phyloP scores from a whole-genome alignment of 2,329 filamentous ascomycete genomes.

The Aspergillus quadricinctus region DNA sequence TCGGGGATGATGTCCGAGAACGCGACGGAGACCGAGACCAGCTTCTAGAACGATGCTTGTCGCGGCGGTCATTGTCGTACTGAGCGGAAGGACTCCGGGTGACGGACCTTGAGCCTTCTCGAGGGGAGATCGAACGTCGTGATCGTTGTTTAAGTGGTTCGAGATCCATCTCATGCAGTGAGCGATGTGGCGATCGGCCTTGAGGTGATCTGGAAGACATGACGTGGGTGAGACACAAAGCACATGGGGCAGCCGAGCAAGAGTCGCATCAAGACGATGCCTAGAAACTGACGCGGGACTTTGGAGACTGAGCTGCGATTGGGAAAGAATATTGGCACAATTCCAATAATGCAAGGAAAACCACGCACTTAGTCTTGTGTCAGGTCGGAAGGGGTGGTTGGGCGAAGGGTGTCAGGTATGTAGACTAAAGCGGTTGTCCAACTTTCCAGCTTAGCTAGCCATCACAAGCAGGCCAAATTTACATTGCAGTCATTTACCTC shows the following conservation, averaged over 20 bases:
- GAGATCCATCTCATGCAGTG: conserved; percentile 18
- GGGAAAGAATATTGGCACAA: neutral
- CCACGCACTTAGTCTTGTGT: neutral
- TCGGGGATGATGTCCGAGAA: conserved; percentile 28
- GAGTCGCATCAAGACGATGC: neutral
- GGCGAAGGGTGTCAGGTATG: neutral
- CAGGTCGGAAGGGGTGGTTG: neutral
- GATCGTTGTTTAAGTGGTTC: conserved; percentile 22
- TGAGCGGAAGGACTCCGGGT: conserved; percentile 25
- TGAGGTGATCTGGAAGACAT: conserved; percentile 26
- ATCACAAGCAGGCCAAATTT: neutral
- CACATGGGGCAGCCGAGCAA: too few relatives aligned
- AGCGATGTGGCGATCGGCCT: conserved; percentile 26
- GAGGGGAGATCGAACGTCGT: conserved; percentile 34
- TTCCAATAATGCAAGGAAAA: neutral
- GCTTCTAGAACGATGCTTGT: conserved; percentile 24
- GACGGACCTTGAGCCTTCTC: conserved; percentile 26
- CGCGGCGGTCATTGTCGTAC: conserved; percentile 19
- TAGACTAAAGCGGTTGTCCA: neutral
- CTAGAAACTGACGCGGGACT: neutral
- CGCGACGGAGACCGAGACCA: conserved; percentile 26
- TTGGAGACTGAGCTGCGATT: neutral
- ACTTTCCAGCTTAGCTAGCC: neutral
- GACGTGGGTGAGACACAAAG: neutral
- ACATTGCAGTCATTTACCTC: neutral